These are phyloP conservation scores for Blepharisma stoltei DNA, from an alignment of 73 alveolate genomes.

Conservation along the genomic window DNA sequence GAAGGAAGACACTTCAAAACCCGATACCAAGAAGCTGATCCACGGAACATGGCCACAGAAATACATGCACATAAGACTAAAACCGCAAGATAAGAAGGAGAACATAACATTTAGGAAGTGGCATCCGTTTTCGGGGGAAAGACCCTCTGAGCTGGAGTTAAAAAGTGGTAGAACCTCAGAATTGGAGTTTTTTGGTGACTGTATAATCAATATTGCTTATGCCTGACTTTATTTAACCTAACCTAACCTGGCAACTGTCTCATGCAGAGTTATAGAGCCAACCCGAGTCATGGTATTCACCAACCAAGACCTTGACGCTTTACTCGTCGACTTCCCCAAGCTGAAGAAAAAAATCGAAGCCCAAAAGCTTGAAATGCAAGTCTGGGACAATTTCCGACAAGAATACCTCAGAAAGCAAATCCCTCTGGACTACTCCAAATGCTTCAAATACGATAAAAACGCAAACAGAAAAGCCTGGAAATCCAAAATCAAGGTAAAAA, in stretches of 20 bases:
- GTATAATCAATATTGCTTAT: too few relatives aligned
- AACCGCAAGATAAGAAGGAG: too few relatives aligned
- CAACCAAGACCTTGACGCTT: background rate
- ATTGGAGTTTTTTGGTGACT: too few relatives aligned
- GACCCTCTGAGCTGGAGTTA: too few relatives aligned
- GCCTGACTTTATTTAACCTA: too few relatives aligned
- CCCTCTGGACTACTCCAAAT: background rate
- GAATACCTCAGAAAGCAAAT: background rate
- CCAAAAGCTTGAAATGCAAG: background rate
- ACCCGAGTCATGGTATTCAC: constrained; percentile 12
- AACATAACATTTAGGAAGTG: too few relatives aligned
- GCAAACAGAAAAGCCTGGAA: background rate
- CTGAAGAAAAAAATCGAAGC: background rate
- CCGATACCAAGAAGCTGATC: too few relatives aligned
- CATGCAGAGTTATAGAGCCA: background rate
- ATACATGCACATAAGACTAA: too few relatives aligned
- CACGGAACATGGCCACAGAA: too few relatives aligned
- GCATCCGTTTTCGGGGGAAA: too few relatives aligned
- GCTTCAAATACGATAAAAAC: background rate
- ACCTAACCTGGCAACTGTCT: background rate
- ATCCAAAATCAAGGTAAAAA: background rate
- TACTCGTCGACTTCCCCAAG: background rate
- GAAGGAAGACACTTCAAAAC: too few relatives aligned
- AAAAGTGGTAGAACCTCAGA: too few relatives aligned
- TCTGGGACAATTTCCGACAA: background rate